Base-by-base conservation (phyloP, 1,284 basidiomycete species). In the Trametes hirsuta region DNA sequence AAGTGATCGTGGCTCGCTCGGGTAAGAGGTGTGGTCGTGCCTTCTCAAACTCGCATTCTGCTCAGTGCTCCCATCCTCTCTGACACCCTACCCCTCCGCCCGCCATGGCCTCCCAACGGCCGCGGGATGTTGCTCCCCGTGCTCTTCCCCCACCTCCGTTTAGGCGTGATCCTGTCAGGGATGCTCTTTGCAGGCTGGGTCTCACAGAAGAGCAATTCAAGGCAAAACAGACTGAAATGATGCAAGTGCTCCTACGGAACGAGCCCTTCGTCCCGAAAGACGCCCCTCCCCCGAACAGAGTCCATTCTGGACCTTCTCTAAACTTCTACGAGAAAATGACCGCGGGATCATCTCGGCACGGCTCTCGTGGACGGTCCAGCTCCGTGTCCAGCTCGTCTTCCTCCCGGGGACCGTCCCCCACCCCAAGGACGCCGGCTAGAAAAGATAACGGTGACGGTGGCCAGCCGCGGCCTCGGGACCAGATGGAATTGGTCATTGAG, bases 401-500 rank as follows among this genome's bases (percentile, higher is more conserved):
- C 12, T 59, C 60, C 0, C 48, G 64, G 5, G 55, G 37, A 15
- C 41, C 58, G 9, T 65, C 64, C 0, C 64, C 64, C 11, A 55
- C 50, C n/a, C 61, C 64, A 8, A 59, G 54, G 25, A 86, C 85
- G 1, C 85, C 86, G 25, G 78, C 88, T 64, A 88, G 88, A 72
- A 73, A 80, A 1, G 88, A 87, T 66, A 81, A 82, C 15, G 65
- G 73, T 44, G 86, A 89, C 55, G 69, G 69, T 21, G 58, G 74
- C 41, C 70, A 81, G 41, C 81, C 82, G n/a, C 82, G 85, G 21
- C 83, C 80, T 34, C 82, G 83, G 70, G 85, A 86, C 62, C 88
- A 80, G 68, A 91, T 91, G 88, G 86, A 91, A 64, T 76, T 83
- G 73, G 83, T 91, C 24, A 80, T 91, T 60, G 88, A 91, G 70